Conservation (phyloP, 1,284 basidiomycete species). For the Rhodotorula sp. region DNA sequence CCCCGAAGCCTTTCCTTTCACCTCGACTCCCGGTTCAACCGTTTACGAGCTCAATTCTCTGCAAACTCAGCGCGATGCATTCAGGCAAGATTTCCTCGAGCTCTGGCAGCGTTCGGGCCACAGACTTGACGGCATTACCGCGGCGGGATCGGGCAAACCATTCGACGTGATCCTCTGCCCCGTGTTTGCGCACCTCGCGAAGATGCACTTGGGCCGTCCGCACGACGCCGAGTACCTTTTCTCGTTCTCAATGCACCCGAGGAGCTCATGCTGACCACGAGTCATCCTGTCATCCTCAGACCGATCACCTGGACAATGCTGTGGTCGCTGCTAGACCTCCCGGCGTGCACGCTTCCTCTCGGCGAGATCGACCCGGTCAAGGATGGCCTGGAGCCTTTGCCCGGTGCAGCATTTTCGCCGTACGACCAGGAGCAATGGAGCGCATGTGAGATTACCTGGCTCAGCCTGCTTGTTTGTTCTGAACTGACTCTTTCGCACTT, state of each 20-base stretch:
- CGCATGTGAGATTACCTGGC: not conserved
- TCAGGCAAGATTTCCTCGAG: not conserved
- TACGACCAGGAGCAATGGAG: slow-evolving; percentile 3
- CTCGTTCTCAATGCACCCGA: too few species aligned
- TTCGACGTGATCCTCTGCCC: slow-evolving; percentile 3
- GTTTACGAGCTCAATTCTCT: not conserved
- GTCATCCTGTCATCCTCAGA: not conserved
- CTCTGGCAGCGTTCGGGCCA: not conserved
- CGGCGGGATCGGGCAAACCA: not conserved
- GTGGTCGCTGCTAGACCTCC: slow-evolving; percentile 4
- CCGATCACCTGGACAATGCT: slow-evolving; percentile 4
- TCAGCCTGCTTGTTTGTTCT: too few species aligned
- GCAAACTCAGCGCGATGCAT: not conserved
- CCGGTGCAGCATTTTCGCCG: not conserved
- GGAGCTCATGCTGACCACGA: not conserved
- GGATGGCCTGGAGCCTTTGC: not conserved
- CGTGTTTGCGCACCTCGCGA: not conserved
- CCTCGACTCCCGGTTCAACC: not conserved
- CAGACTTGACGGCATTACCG: not conserved
- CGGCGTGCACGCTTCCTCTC: not conserved
- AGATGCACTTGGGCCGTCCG: not conserved
- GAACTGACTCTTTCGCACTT: too few species aligned
- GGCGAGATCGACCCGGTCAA: not conserved
- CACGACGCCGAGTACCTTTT: not conserved
- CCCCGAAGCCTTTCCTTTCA: not conserved